Evolutionary conservation across 257 asterid genomes (phyloP).

Genomic region (Jasminum sambac): DNA sequence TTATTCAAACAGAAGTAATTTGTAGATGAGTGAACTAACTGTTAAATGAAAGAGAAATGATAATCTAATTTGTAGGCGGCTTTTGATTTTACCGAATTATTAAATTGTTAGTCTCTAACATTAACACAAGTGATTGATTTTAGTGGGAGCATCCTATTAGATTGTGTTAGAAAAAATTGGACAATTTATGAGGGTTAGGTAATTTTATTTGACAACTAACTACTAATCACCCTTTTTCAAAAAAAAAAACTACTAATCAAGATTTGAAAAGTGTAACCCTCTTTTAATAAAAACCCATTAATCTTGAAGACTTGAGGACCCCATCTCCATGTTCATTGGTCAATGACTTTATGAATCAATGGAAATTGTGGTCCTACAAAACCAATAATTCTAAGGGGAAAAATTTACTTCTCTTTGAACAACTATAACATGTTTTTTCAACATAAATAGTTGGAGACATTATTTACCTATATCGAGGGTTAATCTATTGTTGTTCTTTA

Average conservation of each 20-base stretch:
- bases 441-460: background rate
- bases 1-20: background rate
- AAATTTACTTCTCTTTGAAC: background rate
- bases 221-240: background rate
- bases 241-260: background rate
- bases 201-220: background rate
- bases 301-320: conserved; percentile 11
- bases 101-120: background rate
- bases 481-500: too few relatives aligned
- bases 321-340: conserved; percentile 22
- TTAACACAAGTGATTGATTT: background rate
- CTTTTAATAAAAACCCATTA: conserved; percentile 1
- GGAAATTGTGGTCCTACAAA: conserved; percentile 11
- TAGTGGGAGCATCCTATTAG: background rate
- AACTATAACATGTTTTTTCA: background rate
- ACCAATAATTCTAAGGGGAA: background rate
- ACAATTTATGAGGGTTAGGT: background rate
- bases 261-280: background rate
- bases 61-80: background rate
- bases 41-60: background rate
- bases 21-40: background rate
- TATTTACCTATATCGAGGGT: too few relatives aligned
- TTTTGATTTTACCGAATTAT: background rate
- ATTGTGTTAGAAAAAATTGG: background rate
- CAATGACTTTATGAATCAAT: conserved; percentile 13